Percentiles rank a stretch among this genome's conserved stretches.
These are phyloP conservation scores for Xerocomus amazonicus DNA, from an alignment of 1,284 basidiomycete genomes.

Conservation along the genomic window DNA sequence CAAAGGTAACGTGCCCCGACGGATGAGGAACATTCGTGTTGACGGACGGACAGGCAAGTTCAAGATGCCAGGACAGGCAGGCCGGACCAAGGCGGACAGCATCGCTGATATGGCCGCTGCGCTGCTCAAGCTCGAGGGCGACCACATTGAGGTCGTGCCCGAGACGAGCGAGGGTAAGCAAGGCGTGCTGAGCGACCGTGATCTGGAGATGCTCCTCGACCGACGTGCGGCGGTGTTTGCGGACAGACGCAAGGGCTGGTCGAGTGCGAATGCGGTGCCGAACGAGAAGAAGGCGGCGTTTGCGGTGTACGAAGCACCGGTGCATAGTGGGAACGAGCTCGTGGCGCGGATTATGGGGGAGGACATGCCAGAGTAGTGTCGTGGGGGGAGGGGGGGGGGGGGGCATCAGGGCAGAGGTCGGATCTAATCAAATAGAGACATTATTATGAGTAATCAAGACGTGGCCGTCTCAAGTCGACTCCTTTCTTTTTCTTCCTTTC, in stretches of 20 bases:
- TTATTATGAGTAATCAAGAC: too few species aligned
- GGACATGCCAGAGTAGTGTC: slow-evolving; percentile 26
- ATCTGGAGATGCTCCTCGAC: slow-evolving; percentile 80
- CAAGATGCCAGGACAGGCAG: slow-evolving; percentile 56
- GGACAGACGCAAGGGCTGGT: slow-evolving; percentile 79
- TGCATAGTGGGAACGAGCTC: slow-evolving; percentile 67
- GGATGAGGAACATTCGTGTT: background rate
- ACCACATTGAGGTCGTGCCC: slow-evolving; percentile 85
- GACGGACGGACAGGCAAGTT: slow-evolving; percentile 61
- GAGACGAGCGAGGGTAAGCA: slow-evolving; percentile 62
- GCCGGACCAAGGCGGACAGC: slow-evolving; percentile 50
- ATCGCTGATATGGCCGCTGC: slow-evolving; percentile 82
- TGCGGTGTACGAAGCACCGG: slow-evolving; percentile 77
- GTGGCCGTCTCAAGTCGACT: too few species aligned
- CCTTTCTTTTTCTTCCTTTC: too few species aligned
- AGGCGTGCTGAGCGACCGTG: slow-evolving; percentile 76
- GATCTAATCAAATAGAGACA: too few species aligned
- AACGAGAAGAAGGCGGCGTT: slow-evolving; percentile 59
- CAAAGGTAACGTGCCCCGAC: slow-evolving; percentile 51
- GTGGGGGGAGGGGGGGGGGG: too few species aligned
- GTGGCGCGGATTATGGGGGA: slow-evolving; percentile 71
- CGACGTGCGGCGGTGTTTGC: slow-evolving; percentile 77
- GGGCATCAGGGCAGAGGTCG: too few species aligned
- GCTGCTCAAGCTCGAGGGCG: slow-evolving; percentile 78
- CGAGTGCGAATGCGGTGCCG: slow-evolving; percentile 27